phyloP scores from a whole-genome alignment of 2,329 filamentous ascomycete species.

The Colletotrichum cuscutae region DNA sequence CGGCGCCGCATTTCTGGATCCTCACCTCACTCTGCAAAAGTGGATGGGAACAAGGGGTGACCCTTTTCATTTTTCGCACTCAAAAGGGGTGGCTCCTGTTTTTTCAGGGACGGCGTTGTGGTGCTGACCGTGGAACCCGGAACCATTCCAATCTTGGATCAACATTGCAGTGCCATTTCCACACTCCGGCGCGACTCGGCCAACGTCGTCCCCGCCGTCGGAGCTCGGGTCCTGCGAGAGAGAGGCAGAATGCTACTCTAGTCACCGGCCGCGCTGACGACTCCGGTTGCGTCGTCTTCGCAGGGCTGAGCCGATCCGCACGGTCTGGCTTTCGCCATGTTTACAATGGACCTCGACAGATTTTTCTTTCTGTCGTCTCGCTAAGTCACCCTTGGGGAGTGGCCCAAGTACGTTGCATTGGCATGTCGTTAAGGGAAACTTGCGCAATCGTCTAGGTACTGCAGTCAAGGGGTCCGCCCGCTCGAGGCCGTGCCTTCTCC shows the following conservation, averaged over 20 bases:
- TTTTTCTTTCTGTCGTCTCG: background rate
- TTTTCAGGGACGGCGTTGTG: background rate
- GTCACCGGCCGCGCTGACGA: slow-evolving; percentile 22
- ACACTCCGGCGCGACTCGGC: background rate
- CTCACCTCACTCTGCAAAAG: slow-evolving; percentile 12
- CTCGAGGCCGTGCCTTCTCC: background rate
- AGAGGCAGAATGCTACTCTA: background rate
- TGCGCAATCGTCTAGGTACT: background rate
- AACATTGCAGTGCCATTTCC: background rate
- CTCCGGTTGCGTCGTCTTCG: slow-evolving; percentile 19
- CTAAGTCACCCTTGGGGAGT: background rate
- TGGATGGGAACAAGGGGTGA: background rate
- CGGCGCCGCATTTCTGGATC: slow-evolving; percentile 7
- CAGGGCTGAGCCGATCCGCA: slow-evolving; percentile 25
- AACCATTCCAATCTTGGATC: background rate
- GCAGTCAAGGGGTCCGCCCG: slow-evolving; percentile 9
- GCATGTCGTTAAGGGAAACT: background rate
- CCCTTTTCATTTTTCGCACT: background rate
- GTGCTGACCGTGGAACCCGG: background rate
- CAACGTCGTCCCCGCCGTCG: slow-evolving; percentile 7
- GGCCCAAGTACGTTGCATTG: background rate
- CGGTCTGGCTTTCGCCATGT: background rate
- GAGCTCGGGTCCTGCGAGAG: slow-evolving; percentile 14
- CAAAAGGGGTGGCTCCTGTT: background rate
- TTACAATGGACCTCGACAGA: background rate